Evolutionary conservation across 306 rosid genomes (phyloP).

Genomic region (Fragaria nilgerrensis): DNA sequence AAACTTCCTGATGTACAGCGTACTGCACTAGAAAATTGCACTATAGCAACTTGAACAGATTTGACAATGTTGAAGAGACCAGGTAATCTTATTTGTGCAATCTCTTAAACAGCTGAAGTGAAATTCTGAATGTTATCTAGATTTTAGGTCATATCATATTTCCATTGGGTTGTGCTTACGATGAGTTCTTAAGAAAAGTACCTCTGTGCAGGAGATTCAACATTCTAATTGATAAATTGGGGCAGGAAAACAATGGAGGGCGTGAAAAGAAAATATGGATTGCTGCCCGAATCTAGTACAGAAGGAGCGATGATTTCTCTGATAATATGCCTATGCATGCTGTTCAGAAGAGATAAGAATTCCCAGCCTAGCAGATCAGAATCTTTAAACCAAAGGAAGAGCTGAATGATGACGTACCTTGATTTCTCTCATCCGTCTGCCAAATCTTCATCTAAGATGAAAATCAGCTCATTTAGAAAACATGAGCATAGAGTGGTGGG

Average conservation of each 20-base stretch:
- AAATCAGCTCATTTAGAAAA: constrained; percentile 33
- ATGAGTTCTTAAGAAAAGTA: neutral
- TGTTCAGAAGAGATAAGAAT: constrained; percentile 39
- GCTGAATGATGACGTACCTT: constrained; percentile 50
- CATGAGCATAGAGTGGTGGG: constrained; percentile 41
- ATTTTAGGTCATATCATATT: neutral
- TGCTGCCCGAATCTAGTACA: constrained; percentile 82
- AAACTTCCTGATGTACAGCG: constrained; percentile 64
- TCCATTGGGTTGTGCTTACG: neutral
- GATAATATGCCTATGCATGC: constrained; percentile 36
- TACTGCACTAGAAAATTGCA: constrained; percentile 89
- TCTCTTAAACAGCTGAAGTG: constrained; percentile 14
- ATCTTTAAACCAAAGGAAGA: constrained; percentile 38
- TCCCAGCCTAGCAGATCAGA: constrained; percentile 33
- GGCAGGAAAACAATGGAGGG: constrained; percentile 37
- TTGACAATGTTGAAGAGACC: constrained; percentile 71
- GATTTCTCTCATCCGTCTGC: constrained; percentile 42
- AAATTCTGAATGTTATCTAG: constrained; percentile 9
- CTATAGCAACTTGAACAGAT: constrained; percentile 80
- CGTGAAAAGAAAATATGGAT: constrained; percentile 35
- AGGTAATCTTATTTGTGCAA: constrained; percentile 50
- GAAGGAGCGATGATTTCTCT: constrained; percentile 50
- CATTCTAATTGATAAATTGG: constrained; percentile 57
- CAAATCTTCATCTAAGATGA: constrained; percentile 44
- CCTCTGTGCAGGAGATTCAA: constrained; percentile 66